Percentiles rank a stretch among this genome's conserved stretches.
Conservation (phyloP, 305 asterid species). For the Fraxinus paxiana region DNA sequence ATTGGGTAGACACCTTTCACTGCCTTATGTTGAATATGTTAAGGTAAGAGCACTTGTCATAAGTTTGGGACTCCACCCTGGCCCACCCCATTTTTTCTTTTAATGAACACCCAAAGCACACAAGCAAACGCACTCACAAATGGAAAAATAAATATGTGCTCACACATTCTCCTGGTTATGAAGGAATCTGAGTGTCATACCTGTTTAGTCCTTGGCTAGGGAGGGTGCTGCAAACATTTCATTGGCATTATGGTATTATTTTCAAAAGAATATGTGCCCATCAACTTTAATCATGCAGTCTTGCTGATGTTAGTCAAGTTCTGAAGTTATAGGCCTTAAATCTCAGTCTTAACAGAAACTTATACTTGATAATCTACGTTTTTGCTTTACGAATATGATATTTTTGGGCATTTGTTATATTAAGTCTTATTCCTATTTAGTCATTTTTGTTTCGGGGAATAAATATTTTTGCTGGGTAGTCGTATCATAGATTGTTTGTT, state of each 20-base stretch:
- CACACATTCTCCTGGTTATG: not conserved
- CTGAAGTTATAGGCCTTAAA: not conserved
- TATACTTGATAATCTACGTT: not conserved
- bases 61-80: not conserved
- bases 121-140: too few relatives aligned
- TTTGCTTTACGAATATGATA: not conserved
- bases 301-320: not conserved
- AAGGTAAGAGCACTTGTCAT: conserved; percentile 49
- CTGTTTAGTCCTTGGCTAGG: not conserved
- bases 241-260: not conserved
- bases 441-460: not conserved
- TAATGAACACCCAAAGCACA: too few relatives aligned
- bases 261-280: not conserved
- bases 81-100: too few relatives aligned
- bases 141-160: not conserved
- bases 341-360: not conserved
- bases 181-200: not conserved
- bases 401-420: not conserved
- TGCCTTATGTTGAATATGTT: conserved; percentile 85
- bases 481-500: not conserved
- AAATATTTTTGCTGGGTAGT: not conserved
- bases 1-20: conserved; percentile 71
- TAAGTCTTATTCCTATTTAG: not conserved
- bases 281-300: not conserved
- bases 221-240: not conserved